phyloP scores from a whole-genome alignment of 164 flowering plant genomes.

The Houttuynia cordata region DNA sequence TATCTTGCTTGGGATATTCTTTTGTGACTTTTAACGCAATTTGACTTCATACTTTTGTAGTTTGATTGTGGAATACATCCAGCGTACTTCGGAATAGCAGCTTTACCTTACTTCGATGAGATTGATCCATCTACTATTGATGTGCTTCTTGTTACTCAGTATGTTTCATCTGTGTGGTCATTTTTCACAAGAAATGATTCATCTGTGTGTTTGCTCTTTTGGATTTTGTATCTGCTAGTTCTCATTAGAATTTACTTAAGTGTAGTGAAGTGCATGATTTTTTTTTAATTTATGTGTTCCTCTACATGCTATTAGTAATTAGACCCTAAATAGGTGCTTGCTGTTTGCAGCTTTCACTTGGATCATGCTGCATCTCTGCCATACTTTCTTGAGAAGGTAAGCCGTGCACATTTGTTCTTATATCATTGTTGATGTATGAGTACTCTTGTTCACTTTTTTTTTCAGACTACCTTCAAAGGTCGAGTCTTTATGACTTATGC shows the following conservation, averaged over 20 bases:
- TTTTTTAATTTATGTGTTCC: neutral
- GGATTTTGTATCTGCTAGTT: no score
- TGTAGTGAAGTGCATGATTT: neutral
- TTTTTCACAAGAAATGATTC: no score
- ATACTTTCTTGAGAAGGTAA: constrained; percentile 88
- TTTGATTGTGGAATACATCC: constrained; percentile 99
- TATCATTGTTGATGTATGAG: constrained; percentile 2
- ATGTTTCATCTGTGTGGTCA: constrained; percentile 13
- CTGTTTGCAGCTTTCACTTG: constrained; percentile 68
- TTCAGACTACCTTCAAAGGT: constrained; percentile 90
- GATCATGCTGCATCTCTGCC: constrained; percentile 99
- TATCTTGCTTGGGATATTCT: neutral
- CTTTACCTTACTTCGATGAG: constrained; percentile 95
- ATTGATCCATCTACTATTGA: constrained; percentile 91
- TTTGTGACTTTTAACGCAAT: neutral
- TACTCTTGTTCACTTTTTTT: constrained; percentile 2
- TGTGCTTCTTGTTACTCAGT: constrained; percentile 93
- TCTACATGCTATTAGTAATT: neutral
- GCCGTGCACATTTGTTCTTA: neutral
- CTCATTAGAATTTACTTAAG: neutral
- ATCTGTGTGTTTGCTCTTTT: no score
- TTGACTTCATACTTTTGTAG: constrained; percentile 18
- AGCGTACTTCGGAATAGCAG: constrained; percentile 90
- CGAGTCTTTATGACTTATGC: constrained; percentile 59
- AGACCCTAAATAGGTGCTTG: neutral